Conservation (phyloP, 1,284 basidiomycete species). For the Ustilago nuda region DNA sequence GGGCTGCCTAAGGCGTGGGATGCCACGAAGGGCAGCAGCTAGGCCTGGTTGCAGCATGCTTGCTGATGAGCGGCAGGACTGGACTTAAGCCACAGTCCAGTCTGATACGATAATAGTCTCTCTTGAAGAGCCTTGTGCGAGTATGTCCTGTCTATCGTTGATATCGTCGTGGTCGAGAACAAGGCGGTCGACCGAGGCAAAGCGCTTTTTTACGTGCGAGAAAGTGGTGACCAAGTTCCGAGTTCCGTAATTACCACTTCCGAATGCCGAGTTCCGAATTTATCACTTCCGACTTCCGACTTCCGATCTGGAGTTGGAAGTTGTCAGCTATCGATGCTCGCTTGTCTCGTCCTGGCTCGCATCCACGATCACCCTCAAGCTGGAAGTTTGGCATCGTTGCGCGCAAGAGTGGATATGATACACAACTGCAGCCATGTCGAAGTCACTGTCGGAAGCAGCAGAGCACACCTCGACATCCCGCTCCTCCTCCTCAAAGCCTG, state of each 20-base stretch:
- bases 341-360: background rate
- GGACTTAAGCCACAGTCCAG: background rate
- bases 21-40: conserved; percentile 8
- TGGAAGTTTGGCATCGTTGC: background rate
- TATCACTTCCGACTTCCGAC: too few species aligned
- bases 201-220: too few species aligned
- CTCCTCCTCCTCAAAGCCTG: background rate
- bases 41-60: conserved; percentile 19
- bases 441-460: conserved; percentile 6
- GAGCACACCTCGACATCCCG: background rate
- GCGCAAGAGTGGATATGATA: background rate
- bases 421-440: conserved; percentile 1
- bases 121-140: too few species aligned
- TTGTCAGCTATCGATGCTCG: background rate
- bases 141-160: too few species aligned
- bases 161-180: too few species aligned
- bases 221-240: too few species aligned
- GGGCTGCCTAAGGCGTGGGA: background rate
- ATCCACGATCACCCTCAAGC: background rate
- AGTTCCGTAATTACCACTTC: too few species aligned
- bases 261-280: too few species aligned
- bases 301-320: too few species aligned
- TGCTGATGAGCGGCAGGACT: background rate
- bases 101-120: background rate
- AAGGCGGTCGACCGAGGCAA: too few species aligned